A percentile compares a stretch with the other conserved stretches of the same genome.
phyloP scores from a whole-genome alignment of 306 rosid genomes.

The Hippophae gyantsensis region DNA sequence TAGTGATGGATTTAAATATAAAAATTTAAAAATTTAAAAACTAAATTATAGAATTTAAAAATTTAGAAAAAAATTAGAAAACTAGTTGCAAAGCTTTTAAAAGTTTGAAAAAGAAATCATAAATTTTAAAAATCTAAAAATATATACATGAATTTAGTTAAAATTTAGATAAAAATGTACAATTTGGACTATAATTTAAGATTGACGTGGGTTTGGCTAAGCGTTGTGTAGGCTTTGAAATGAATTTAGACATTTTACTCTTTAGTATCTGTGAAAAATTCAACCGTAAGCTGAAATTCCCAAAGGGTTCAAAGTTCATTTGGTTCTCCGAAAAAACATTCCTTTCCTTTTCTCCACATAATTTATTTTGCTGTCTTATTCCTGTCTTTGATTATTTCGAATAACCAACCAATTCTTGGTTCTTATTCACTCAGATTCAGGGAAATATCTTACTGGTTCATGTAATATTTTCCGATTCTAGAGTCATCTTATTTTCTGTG shows the following conservation, averaged over 20 bases:
- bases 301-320: neutral
- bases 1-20: no score
- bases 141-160: no score
- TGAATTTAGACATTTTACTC: neutral
- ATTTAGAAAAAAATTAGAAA: no score
- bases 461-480: constrained; percentile 8
- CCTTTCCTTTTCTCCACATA: neutral
- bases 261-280: neutral
- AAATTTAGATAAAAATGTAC: no score
- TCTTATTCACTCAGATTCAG: neutral
- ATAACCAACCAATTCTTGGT: neutral
- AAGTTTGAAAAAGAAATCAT: no score
- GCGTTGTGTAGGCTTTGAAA: constrained; percentile 11
- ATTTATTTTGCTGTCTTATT: constrained; percentile 1
- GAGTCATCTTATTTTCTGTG: neutral
- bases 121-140: no score
- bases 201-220: no score
- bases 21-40: no score
- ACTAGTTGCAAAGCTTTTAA: no score
- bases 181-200: no score
- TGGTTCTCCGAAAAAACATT: constrained; percentile 9
- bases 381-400: neutral
- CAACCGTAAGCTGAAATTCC: neutral
- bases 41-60: no score
- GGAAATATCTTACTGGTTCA: constrained; percentile 1